Evolutionary conservation across 2,329 filamentous ascomycete genomes (phyloP).

Genomic region (Ophiocordyceps camponoti-leonardi): DNA sequence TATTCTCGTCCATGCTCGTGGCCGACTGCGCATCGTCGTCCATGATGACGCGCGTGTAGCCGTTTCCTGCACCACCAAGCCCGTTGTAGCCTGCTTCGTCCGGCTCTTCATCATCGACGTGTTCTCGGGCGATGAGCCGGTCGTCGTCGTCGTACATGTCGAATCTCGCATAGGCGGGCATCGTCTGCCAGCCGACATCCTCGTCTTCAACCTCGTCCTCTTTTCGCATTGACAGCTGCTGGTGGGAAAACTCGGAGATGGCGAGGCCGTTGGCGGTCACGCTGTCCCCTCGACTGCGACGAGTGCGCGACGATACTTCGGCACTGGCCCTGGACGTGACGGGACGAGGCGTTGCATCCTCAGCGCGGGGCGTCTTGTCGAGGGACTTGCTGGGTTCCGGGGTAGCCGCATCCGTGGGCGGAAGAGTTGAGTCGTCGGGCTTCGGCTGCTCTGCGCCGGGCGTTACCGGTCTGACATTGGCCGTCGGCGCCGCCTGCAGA

Average conservation of each 20-base stretch:
- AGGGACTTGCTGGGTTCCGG: neutral
- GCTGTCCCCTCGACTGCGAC: constrained; percentile 20
- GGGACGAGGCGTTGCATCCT: constrained; percentile 2
- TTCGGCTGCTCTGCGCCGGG: neutral
- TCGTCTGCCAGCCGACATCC: constrained; percentile 73
- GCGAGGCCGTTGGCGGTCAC: constrained; percentile 11
- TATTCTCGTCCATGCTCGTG: constrained; percentile 95
- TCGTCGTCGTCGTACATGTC: constrained; percentile 95
- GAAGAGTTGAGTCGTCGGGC: neutral
- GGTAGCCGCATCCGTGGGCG: neutral
- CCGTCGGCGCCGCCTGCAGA: neutral
- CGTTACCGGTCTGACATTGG: neutral
- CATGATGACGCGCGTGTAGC: constrained; percentile 86
- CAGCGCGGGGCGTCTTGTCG: constrained; percentile 1
- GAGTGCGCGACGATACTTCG: constrained; percentile 1
- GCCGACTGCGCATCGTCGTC: constrained; percentile 90
- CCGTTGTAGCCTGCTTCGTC: constrained; percentile 55
- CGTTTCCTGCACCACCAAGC: constrained; percentile 79
- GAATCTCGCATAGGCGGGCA: constrained; percentile 84
- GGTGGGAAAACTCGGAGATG: constrained; percentile 83
- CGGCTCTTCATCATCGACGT: constrained; percentile 50
- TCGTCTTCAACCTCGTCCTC: constrained; percentile 34
- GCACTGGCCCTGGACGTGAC: constrained; percentile 4
- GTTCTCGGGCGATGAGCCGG: constrained; percentile 67
- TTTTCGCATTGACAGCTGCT: constrained; percentile 47